A percentile compares a stretch with the other conserved stretches of the same genome.
Evolutionary conservation across 768 basidiomycete genomes (phyloP).

Genomic region (Saitozyma sp.): DNA sequence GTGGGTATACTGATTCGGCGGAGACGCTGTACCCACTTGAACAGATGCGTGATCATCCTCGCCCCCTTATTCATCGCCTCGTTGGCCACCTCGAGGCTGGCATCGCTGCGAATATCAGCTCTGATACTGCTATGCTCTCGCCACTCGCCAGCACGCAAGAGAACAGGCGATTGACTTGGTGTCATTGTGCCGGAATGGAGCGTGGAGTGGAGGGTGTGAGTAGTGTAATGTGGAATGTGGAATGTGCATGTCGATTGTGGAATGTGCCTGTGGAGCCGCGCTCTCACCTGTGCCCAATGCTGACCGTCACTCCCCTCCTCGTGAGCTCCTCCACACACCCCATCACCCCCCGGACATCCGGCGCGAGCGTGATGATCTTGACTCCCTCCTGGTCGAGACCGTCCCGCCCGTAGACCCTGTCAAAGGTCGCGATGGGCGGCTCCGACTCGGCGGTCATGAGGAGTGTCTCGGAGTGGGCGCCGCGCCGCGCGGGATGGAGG

Average conservation of each 20-base stretch:
- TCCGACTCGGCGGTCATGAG: conserved; percentile 19
- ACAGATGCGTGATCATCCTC: conserved; percentile 83
- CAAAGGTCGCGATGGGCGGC: conserved; percentile 59
- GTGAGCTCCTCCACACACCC: conserved; percentile 63
- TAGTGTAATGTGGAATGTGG: no score
- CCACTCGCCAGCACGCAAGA: not conserved
- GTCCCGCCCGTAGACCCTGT: conserved; percentile 62
- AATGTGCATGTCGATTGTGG: no score
- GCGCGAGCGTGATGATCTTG: conserved; percentile 80
- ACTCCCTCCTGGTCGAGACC: conserved; percentile 52
- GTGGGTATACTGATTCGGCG: not conserved
- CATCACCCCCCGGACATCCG: conserved; percentile 82
- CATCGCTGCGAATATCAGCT: conserved; percentile 58
- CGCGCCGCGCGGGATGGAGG: conserved; percentile 75
- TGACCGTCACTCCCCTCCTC: conserved; percentile 70
- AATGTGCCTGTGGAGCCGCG: not conserved
- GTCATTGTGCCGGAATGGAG: no score
- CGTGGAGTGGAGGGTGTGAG: no score
- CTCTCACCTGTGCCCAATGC: conserved; percentile 81
- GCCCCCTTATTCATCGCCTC: conserved; percentile 71
- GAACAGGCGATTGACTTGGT: not conserved
- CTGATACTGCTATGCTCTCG: not conserved
- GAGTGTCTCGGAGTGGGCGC: conserved; percentile 67
- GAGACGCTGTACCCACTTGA: conserved; percentile 60
- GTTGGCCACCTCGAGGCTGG: conserved; percentile 71